phyloP scores from a whole-genome alignment of 345 rosid species.

The Eutrema japonicum region DNA sequence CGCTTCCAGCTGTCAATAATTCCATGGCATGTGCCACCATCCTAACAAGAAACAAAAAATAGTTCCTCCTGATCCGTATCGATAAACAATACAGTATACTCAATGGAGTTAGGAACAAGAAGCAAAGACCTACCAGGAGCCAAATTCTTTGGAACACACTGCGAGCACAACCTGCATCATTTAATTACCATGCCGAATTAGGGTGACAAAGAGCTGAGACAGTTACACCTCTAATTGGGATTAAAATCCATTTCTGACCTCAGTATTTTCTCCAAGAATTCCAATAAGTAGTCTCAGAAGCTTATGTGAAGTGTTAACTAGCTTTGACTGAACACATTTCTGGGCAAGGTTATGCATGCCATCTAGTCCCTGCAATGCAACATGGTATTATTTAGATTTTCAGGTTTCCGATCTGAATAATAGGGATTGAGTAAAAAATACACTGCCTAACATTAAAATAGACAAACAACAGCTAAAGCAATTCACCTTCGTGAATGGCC shows the following conservation, averaged over 20 bases:
- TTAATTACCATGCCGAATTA: conserved; percentile 19
- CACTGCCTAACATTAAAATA: conserved; percentile 10
- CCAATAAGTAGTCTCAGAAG: conserved; percentile 72
- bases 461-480: conserved; percentile 19
- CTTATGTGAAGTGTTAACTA: conserved; percentile 64
- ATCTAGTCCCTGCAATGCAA: conserved; percentile 73
- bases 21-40: conserved; percentile 94
- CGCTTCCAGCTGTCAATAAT: conserved; percentile 76
- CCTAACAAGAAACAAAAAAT: conserved; percentile 54
- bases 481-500: conserved; percentile 84
- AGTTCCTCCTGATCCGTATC: conserved; percentile 9
- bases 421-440: conserved; percentile 12
- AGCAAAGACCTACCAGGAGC: conserved; percentile 75
- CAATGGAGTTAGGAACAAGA: conserved; percentile 9
- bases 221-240: conserved; percentile 1
- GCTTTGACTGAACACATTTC: conserved; percentile 80
- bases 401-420: background rate
- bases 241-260: conserved; percentile 55
- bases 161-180: conserved; percentile 81
- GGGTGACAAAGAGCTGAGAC: conserved; percentile 12
- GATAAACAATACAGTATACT: conserved; percentile 26
- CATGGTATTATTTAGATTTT: conserved; percentile 4
- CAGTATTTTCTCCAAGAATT: conserved; percentile 86
- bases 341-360: conserved; percentile 86
- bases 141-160: conserved; percentile 90